These are phyloP conservation scores for Leishmania lainsoni DNA, from an alignment of 208 protist species.

Conservation along the genomic window DNA sequence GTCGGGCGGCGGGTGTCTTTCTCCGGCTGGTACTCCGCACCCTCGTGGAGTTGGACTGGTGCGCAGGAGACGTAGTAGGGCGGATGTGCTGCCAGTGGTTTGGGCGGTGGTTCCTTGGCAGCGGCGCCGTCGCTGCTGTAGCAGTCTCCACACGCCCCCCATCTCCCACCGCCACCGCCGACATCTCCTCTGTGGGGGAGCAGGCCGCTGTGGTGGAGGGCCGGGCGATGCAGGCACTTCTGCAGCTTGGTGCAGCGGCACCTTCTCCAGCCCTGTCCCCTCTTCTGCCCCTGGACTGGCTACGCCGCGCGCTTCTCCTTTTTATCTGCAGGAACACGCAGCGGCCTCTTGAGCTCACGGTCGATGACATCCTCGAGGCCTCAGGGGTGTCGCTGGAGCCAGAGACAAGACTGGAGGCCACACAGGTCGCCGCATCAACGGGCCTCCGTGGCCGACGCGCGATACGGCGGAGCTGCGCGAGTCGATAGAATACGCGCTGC, in stretches of 20 bases:
- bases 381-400: slow-evolving; percentile 14
- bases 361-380: slow-evolving; percentile 34
- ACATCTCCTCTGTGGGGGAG: neutral
- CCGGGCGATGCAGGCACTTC: slow-evolving; percentile 30
- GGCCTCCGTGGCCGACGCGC: neutral
- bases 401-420: neutral
- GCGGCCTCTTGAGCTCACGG: slow-evolving; percentile 41
- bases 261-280: neutral
- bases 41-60: slow-evolving; percentile 31
- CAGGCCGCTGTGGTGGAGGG: slow-evolving; percentile 13
- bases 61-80: slow-evolving; percentile 14
- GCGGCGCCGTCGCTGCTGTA: neutral
- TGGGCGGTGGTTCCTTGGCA: slow-evolving; percentile 26
- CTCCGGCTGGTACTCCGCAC: slow-evolving; percentile 16
- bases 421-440: neutral
- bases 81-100: slow-evolving; percentile 24
- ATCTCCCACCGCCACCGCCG: neutral
- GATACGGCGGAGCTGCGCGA: slow-evolving; percentile 19
- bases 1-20: slow-evolving; percentile 15
- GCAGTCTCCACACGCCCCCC: neutral
- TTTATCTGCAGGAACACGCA: slow-evolving; percentile 22
- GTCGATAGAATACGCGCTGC: slow-evolving; percentile 36
- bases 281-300: slow-evolving; percentile 18
- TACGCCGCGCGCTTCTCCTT: slow-evolving; percentile 39
- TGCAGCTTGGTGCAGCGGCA: slow-evolving; percentile 15